Evolutionary conservation across 108 stramenopile genomes (phyloP).

Genomic region (Ochromonas danica): DNA sequence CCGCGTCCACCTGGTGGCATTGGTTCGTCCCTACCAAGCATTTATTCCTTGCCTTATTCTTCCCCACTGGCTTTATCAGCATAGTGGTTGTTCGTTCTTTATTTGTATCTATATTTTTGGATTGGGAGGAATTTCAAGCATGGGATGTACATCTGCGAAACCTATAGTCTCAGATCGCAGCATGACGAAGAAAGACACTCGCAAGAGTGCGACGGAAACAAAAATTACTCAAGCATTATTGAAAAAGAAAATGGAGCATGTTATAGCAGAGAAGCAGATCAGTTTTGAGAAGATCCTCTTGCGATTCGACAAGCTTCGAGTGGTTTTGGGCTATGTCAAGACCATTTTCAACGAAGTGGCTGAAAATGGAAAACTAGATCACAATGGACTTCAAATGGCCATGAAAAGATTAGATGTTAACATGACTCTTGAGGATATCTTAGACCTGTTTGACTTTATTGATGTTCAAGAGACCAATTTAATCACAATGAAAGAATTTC

Average conservation of each 20-base stretch:
- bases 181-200: not conserved
- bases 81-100: no score
- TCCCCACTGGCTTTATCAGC: no score
- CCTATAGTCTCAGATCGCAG: no score
- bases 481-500: conserved; percentile 23
- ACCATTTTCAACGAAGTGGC: conserved; percentile 20
- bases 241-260: conserved; percentile 23
- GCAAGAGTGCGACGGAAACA: conserved; percentile 5
- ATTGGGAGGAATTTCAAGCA: no score
- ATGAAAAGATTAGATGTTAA: conserved; percentile 25
- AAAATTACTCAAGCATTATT: conserved; percentile 27
- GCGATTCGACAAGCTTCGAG: conserved; percentile 21
- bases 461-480: conserved; percentile 1
- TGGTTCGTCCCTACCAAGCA: no score
- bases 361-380: not conserved
- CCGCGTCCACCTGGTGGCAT: no score
- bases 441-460: conserved; percentile 32
- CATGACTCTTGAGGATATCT: not conserved
- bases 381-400: conserved; percentile 3
- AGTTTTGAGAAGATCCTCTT: conserved; percentile 24
- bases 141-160: no score
- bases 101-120: no score
- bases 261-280: not conserved
- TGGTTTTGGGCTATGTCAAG: conserved; percentile 4
- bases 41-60: no score